phyloP scores from a whole-genome alignment of 73 alveolate species.

The Paramecium sexaurelia region DNA sequence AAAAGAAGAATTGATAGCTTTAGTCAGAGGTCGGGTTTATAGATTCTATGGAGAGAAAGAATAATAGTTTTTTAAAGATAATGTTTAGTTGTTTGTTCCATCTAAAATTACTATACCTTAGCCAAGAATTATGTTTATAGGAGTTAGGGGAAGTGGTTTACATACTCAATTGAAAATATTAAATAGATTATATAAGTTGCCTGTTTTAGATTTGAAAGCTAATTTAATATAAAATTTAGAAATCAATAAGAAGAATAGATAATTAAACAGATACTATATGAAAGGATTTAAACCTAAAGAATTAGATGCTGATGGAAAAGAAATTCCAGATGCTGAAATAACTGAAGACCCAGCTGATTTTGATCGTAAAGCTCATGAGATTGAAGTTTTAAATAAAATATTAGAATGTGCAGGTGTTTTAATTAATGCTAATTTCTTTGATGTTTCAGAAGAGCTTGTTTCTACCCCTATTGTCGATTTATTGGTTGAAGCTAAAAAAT shows the following conservation, averaged over 20 bases:
- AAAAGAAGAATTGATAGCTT: constrained; percentile 85
- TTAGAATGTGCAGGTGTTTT: constrained; percentile 77
- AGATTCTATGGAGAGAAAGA: constrained; percentile 95
- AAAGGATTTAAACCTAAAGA: constrained; percentile 85
- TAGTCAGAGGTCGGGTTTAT: constrained; percentile 88
- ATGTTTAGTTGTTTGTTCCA: constrained; percentile 75
- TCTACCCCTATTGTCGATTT: constrained; percentile 84
- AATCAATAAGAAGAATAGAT: constrained; percentile 79
- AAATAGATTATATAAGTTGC: constrained; percentile 76
- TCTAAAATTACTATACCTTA: constrained; percentile 87
- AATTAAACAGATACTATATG: constrained; percentile 86
- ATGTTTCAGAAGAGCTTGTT: constrained; percentile 87
- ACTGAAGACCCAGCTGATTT: constrained; percentile 97
- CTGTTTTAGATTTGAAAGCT: constrained; percentile 82
- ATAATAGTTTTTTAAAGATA: constrained; percentile 86
- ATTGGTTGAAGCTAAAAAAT: constrained; percentile 86
- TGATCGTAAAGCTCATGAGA: constrained; percentile 90
- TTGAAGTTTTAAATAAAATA: constrained; percentile 80
- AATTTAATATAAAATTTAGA: constrained; percentile 77
- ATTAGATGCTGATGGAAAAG: constrained; percentile 87
- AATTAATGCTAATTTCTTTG: constrained; percentile 91
- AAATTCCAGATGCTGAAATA: constrained; percentile 93
- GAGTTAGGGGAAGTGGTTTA: constrained; percentile 77
- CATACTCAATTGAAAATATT: constrained; percentile 75
- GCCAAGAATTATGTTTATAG: constrained; percentile 93